phyloP scores from a whole-genome alignment of 1,284 basidiomycete species.

The Golubevia sp. region DNA sequence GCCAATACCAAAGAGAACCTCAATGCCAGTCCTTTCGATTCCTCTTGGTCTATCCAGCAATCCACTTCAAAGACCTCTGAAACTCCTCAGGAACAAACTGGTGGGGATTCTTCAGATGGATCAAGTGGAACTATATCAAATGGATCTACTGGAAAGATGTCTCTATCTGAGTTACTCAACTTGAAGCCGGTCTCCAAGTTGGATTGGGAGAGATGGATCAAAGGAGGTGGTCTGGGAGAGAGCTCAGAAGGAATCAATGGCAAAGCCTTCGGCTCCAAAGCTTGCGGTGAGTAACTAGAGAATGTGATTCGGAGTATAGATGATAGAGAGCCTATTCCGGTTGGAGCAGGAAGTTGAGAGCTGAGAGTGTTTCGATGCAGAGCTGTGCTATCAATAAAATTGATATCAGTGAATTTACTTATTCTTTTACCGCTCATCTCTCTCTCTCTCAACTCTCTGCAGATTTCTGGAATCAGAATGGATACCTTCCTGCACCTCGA shows the following conservation, averaged over 20 bases:
- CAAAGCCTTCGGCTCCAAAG: not conserved
- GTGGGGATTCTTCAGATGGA: not conserved
- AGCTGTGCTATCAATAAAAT: no score
- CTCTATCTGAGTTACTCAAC: not conserved
- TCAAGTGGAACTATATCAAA: not conserved
- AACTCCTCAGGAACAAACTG: not conserved
- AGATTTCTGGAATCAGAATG: not conserved
- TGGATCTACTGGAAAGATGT: not conserved
- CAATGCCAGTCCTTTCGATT: no score
- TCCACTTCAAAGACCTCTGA: no score
- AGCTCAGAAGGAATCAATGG: not conserved
- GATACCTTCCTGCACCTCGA: not conserved
- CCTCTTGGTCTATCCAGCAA: not conserved
- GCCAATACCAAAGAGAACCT: no score
- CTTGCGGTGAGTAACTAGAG: not conserved
- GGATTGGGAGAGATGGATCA: not conserved
- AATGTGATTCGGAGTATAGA: no score
- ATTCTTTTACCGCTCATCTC: no score
- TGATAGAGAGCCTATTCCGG: no score
- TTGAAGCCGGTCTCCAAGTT: not conserved
- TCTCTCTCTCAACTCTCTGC: no score
- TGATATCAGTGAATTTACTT: no score
- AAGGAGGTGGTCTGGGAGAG: not conserved
- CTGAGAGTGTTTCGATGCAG: no score
- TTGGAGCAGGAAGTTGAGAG: no score